These are phyloP conservation scores for Wallacemonas sp. DNA, from an alignment of 208 protist genomes.

Conservation along the genomic window DNA sequence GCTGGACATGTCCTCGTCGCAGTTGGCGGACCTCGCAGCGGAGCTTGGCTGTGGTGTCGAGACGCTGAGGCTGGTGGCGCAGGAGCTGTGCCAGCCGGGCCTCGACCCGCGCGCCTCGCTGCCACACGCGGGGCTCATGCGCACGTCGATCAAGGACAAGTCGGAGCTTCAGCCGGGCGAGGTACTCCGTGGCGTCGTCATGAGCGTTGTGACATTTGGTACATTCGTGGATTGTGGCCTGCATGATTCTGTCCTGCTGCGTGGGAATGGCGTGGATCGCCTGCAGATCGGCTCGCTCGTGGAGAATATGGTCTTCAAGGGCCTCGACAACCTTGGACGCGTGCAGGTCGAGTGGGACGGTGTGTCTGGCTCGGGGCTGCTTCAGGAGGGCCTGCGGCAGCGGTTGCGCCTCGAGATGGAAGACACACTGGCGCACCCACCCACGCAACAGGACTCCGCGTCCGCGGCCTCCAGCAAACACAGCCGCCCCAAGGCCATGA, in stretches of 20 bases:
- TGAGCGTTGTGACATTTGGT: conserved; percentile 81
- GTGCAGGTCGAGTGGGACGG: conserved; percentile 34
- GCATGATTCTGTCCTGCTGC: conserved; percentile 74
- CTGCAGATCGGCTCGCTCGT: conserved; percentile 46
- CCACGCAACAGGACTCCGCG: neutral
- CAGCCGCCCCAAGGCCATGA: neutral
- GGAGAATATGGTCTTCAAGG: conserved; percentile 11
- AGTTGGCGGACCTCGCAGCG: conserved; percentile 21
- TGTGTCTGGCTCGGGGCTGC: conserved; percentile 1
- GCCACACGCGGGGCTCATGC: conserved; percentile 73
- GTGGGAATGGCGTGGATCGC: conserved; percentile 41
- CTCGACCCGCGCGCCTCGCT: conserved; percentile 73
- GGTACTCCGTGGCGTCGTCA: conserved; percentile 58
- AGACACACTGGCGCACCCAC: conserved; percentile 28
- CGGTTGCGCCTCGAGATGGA: conserved; percentile 52
- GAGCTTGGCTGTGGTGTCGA: conserved; percentile 54
- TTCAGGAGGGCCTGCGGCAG: neutral
- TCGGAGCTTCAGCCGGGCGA: conserved; percentile 52
- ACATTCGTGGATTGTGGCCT: conserved; percentile 86
- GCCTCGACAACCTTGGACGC: conserved; percentile 50
- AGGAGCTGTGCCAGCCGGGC: conserved; percentile 61
- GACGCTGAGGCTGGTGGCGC: conserved; percentile 57
- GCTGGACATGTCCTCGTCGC: conserved; percentile 16
- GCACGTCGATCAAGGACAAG: conserved; percentile 37
- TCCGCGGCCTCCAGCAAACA: neutral